Evolutionary conservation across 495 filamentous ascomycete species (phyloP).

Genomic region (Aspergillus bridgeri): DNA sequence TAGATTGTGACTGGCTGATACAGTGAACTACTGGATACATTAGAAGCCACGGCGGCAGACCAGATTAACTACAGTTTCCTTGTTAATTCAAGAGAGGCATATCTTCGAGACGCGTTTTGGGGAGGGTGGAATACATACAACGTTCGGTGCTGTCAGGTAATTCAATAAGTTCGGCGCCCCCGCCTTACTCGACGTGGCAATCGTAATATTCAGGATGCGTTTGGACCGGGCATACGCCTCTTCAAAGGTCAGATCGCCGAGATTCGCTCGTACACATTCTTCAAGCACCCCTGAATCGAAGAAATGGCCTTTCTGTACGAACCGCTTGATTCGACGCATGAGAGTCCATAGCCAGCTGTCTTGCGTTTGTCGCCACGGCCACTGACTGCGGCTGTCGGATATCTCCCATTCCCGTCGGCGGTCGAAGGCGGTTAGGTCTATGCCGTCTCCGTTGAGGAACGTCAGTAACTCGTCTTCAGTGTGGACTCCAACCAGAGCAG

Average conservation of each 20-base stretch:
- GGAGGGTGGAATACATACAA: conserved; percentile 54
- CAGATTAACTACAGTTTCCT: conserved; percentile 63
- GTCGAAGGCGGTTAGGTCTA: conserved; percentile 80
- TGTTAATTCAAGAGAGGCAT: conserved; percentile 4
- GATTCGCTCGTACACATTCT: conserved; percentile 78
- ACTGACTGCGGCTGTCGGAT: conserved; percentile 15
- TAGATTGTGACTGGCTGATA: conserved; percentile 68
- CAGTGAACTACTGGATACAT: conserved; percentile 66
- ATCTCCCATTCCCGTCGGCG: conserved; percentile 20
- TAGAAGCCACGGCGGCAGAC: conserved; percentile 91
- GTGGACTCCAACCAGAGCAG: conserved; percentile 84
- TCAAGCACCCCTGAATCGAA: conserved; percentile 79
- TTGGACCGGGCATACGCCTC: conserved; percentile 87
- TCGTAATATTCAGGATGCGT: conserved; percentile 87
- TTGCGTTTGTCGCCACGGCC: conserved; percentile 15
- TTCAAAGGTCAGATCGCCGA: conserved; percentile 90
- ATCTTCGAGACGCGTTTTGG: neutral
- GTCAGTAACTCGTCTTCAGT: conserved; percentile 79
- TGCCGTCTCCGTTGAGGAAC: conserved; percentile 72
- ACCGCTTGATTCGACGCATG: conserved; percentile 58
- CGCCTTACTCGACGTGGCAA: conserved; percentile 68
- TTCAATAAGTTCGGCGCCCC: conserved; percentile 84
- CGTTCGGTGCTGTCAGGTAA: conserved; percentile 91
- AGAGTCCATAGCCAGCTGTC: conserved; percentile 55
- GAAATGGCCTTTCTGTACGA: conserved; percentile 73